Base-by-base conservation (phyloP, 2,329 filamentous ascomycete genomes). In the Chalaropsis ovoidea region DNA sequence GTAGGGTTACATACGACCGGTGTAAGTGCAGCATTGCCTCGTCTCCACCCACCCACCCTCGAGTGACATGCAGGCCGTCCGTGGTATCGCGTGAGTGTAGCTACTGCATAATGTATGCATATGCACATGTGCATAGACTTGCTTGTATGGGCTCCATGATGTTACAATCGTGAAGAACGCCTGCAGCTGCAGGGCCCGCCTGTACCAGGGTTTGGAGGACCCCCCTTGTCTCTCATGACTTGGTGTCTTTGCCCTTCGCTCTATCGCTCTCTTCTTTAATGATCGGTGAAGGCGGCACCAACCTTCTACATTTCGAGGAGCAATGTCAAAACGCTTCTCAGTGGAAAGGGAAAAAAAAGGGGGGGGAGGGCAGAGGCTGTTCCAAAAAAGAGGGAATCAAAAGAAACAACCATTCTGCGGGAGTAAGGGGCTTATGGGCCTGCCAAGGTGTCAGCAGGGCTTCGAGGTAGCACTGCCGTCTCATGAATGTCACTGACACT, bases 401-500 rank as follows among this genome's bases (percentile, higher is more conserved):
- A 31, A 61, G 41, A 61, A 58, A 39, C 54, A 56, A 7, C 10
- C 11, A 39, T 39, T 31, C 54, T 58, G 54, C 54, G 54, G 54
- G 54, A 35, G 54, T 58, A 35, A 58, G 54, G 54, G 54, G 54
- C 31, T 58, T 10, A 39, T 58, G 27, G 27, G 17, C 27, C 31
- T 35, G 27, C n/a, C 54, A 58, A 58, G 24, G 54, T 58, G 31
- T 39, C 54, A 58, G 54, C 52, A 56, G 52, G 27, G 27, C 47
- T 58, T 47, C 43, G n/a, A n/a, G n/a, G 15, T 47, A 19, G 43
- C 15, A 17, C 54, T 58, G 3, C 15, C 54, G 24, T 39, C 17
- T 39, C 15, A 58, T 19, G 24, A 39, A 31, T 35, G 13, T 22
- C 13, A 56, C 11, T 10, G 35, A 3, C 11, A 10, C 15, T 7